Percentiles rank a stretch among this genome's conserved stretches.
Conservation (phyloP, 306 rosid genomes). For the Cucurbita argyrosperma region DNA sequence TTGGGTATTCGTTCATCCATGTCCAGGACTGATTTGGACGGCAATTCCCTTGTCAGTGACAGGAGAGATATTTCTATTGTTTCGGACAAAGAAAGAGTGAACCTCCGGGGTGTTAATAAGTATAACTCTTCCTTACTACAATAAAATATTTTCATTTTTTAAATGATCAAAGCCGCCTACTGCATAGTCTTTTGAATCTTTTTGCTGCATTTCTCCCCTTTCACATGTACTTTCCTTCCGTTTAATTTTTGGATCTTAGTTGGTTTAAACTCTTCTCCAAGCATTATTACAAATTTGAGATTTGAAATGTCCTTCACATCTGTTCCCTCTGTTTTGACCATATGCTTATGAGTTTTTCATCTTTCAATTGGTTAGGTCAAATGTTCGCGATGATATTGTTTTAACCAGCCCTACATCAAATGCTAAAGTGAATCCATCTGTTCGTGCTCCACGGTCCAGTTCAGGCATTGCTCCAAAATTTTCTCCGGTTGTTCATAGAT, state of each 20-base stretch:
- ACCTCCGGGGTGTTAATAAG: slow-evolving; percentile 74
- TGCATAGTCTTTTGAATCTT: not conserved
- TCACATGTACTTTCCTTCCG: not conserved
- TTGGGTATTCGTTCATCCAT: slow-evolving; percentile 68
- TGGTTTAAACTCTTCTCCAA: not conserved
- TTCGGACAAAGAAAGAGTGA: slow-evolving; percentile 75
- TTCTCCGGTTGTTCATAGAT: slow-evolving; percentile 71
- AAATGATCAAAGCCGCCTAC: not conserved
- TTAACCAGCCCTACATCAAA: slow-evolving; percentile 70
- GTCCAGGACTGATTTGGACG: slow-evolving; percentile 67
- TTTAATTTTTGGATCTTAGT: slow-evolving; percentile 6
- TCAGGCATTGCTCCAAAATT: slow-evolving; percentile 67
- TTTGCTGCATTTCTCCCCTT: not conserved
- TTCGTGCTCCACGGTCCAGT: slow-evolving; percentile 86
- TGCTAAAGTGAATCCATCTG: slow-evolving; percentile 54
- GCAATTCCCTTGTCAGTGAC: slow-evolving; percentile 46
- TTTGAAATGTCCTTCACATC: not conserved
- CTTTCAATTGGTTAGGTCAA: slow-evolving; percentile 37
- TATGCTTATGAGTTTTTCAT: slow-evolving; percentile 8
- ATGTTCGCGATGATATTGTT: slow-evolving; percentile 68
- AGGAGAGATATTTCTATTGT: slow-evolving; percentile 68
- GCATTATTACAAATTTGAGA: not conserved
- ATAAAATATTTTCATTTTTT: not conserved
- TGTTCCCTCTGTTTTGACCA: not conserved
- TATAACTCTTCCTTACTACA: slow-evolving; percentile 20